A percentile compares a stretch with the other conserved stretches of the same genome.
Evolutionary conservation across 2,329 filamentous ascomycete genomes (phyloP).

Genomic region (Calonectria pteridis): DNA sequence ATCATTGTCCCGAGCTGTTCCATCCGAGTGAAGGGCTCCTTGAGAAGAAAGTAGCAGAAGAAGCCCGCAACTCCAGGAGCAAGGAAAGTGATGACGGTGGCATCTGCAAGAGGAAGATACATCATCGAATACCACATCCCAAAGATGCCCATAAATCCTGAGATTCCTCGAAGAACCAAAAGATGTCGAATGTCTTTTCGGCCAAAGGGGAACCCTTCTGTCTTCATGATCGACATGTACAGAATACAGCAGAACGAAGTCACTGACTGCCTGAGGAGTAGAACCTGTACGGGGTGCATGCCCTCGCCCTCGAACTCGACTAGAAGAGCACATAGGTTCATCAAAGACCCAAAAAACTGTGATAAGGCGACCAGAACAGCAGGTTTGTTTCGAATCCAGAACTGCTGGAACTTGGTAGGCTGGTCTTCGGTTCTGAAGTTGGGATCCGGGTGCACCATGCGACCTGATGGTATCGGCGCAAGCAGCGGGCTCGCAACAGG

Average conservation of each 20-base stretch:
- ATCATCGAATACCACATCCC: conserved; percentile 77
- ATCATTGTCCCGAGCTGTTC: conserved; percentile 83
- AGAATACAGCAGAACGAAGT: conserved; percentile 74
- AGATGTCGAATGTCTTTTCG: conserved; percentile 74
- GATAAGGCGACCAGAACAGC: conserved; percentile 79
- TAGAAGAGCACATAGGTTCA: conserved; percentile 86
- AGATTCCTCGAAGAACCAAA: conserved; percentile 75
- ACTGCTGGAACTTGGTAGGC: conserved; percentile 44
- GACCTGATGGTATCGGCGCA: conserved; percentile 36
- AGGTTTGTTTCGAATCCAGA: conserved; percentile 78
- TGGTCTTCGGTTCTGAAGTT: conserved; percentile 23
- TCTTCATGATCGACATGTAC: conserved; percentile 80
- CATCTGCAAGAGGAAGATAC: conserved; percentile 87
- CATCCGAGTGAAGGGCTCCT: conserved; percentile 81
- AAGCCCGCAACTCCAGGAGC: conserved; percentile 84
- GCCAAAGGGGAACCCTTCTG: conserved; percentile 79
- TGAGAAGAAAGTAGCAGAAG: conserved; percentile 79
- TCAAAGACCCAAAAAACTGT: conserved; percentile 85
- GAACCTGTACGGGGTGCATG: conserved; percentile 86
- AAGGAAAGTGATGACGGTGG: conserved; percentile 90
- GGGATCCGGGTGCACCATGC: conserved; percentile 18
- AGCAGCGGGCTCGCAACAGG: conserved; percentile 39
- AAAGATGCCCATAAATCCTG: conserved; percentile 83
- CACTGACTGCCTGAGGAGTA: conserved; percentile 83
- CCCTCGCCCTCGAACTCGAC: conserved; percentile 78